phyloP scores from a whole-genome alignment of 179 eudicot species.

The Corrigiola litoralis region DNA sequence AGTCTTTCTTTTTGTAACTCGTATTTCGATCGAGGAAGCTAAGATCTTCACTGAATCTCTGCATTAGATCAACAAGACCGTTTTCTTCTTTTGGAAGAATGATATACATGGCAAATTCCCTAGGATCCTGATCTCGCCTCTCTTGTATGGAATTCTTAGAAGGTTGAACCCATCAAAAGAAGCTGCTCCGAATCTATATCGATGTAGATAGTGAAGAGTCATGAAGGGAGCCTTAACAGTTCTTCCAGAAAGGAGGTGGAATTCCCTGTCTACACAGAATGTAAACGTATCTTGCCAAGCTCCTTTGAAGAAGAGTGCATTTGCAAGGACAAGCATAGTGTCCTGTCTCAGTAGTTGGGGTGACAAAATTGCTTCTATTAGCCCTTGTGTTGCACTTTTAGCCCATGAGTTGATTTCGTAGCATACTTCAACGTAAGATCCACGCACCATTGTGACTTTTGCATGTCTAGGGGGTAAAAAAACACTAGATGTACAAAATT shows the following conservation, averaged over 20 bases:
- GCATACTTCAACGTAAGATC: constrained; percentile 14
- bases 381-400: constrained; percentile 27
- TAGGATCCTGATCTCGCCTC: constrained; percentile 23
- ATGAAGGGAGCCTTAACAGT: constrained; percentile 31
- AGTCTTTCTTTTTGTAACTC: neutral
- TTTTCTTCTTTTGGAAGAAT: constrained; percentile 50
- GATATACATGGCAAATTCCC: constrained; percentile 40
- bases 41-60: constrained; percentile 26
- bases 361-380: constrained; percentile 34
- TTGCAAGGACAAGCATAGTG: constrained; percentile 31
- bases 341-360: neutral
- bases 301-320: constrained; percentile 45
- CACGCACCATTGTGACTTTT: too few species aligned
- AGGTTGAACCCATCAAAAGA: constrained; percentile 31
- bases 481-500: too few species aligned
- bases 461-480: too few species aligned
- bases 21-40: constrained; percentile 40
- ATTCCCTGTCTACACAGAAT: constrained; percentile 17
- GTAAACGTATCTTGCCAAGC: constrained; percentile 31
- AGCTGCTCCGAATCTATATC: constrained; percentile 11
- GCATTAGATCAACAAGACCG: constrained; percentile 34
- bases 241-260: constrained; percentile 32
- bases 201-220: constrained; percentile 19
- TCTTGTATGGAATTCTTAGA: constrained; percentile 26
- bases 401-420: constrained; percentile 39